These are phyloP conservation scores for Silene noctiflora DNA, from an alignment of 179 eudicot species.

Conservation along the genomic window DNA sequence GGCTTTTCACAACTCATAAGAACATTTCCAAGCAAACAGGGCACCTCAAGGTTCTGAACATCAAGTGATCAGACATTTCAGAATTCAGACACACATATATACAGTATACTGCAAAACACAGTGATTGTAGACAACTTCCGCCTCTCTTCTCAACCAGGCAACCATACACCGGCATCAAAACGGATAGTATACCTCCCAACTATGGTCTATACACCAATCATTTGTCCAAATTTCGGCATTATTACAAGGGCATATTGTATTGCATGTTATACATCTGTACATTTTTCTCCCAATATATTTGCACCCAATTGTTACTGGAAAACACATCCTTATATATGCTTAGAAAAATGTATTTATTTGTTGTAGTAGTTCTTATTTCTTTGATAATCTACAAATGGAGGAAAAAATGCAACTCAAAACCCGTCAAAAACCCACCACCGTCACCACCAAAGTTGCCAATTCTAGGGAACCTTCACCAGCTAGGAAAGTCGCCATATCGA, in stretches of 20 bases:
- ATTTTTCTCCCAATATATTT: not conserved
- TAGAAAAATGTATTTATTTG: not conserved
- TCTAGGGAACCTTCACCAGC: constrained; percentile 26
- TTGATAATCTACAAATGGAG: too few relatives aligned
- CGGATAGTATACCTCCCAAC: not conserved
- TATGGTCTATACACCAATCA: not conserved
- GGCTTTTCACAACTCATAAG: too few relatives aligned
- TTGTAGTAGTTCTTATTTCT: not conserved
- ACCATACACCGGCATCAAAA: not conserved
- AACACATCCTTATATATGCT: too few relatives aligned
- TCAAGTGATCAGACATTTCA: too few relatives aligned
- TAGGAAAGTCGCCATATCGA: constrained; percentile 21
- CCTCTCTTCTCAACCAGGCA: not conserved
- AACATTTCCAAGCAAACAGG: too few relatives aligned
- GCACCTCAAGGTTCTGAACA: too few relatives aligned
- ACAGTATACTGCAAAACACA: too few relatives aligned
- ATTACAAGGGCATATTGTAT: not conserved
- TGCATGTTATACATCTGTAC: constrained; percentile 1
- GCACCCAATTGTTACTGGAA: too few relatives aligned
- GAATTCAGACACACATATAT: too few relatives aligned
- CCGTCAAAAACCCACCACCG: constrained; percentile 16
- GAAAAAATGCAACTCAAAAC: too few relatives aligned
- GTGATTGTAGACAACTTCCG: not conserved
- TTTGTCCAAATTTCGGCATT: not conserved
- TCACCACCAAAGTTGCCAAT: constrained; percentile 29